Conservation (phyloP, 2,329 filamentous ascomycete species). For the Elsinoe necatrix region DNA sequence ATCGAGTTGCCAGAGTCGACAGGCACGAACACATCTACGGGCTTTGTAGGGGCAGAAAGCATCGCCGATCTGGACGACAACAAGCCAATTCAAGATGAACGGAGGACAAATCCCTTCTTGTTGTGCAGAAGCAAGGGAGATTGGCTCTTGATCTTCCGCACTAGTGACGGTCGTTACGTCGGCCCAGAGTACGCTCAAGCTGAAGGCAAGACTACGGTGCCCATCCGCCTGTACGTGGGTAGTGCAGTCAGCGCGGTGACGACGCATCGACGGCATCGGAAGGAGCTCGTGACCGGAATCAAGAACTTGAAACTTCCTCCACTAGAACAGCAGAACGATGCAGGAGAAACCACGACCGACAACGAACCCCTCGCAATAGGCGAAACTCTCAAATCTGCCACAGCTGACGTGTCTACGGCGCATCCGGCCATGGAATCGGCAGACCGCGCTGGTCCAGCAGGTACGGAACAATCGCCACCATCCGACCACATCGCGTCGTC, state of each 20-base stretch:
- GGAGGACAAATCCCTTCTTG: neutral
- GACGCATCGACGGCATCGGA: neutral
- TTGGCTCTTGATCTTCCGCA: constrained; percentile 1
- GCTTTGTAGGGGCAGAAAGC: neutral
- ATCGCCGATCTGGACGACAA: neutral
- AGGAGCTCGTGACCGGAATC: neutral
- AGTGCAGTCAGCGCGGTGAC: neutral
- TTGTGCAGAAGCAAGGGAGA: neutral
- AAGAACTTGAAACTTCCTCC: neutral
- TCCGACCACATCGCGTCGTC: no score
- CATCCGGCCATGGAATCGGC: no score
- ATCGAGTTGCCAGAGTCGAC: neutral
- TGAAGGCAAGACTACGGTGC: neutral
- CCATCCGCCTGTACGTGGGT: neutral
- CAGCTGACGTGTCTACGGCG: no score
- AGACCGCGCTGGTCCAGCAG: neutral
- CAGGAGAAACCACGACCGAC: neutral
- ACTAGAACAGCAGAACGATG: neutral
- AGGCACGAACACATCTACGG: neutral
- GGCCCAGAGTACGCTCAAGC: neutral
- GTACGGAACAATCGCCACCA: neutral
- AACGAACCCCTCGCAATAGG: no score
- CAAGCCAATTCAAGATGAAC: neutral
- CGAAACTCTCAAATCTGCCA: no score
- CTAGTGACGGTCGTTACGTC: neutral